Evolutionary conservation across 2,329 filamentous ascomycete genomes (phyloP).

Genomic region (Curvularia eragrostidis): DNA sequence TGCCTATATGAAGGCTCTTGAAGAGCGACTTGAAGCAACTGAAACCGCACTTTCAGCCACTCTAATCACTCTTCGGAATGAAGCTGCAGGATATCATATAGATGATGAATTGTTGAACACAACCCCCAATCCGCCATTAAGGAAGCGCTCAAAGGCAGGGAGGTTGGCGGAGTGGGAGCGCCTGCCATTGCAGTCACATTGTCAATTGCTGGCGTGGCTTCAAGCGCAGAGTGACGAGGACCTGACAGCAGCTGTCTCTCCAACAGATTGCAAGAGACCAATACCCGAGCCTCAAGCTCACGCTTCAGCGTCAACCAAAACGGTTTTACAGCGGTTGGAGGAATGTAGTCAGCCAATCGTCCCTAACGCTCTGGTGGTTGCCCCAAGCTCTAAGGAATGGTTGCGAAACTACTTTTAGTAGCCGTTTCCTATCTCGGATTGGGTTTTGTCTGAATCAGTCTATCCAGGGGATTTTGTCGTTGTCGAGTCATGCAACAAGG

Average conservation of each 20-base stretch:
- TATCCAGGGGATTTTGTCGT: background rate
- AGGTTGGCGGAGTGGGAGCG: conserved; percentile 35
- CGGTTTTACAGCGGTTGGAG: conserved; percentile 1
- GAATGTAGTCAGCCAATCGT: conserved; percentile 3
- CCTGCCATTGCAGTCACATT: conserved; percentile 26
- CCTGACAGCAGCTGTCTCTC: conserved; percentile 7
- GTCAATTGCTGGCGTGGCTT: conserved; percentile 34
- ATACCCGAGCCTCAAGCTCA: background rate
- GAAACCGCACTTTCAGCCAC: conserved; percentile 31
- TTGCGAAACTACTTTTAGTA: conserved; percentile 9
- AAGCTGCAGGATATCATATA: conserved; percentile 2
- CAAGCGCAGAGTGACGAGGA: conserved; percentile 19
- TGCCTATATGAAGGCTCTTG: conserved; percentile 35
- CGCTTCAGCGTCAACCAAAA: background rate
- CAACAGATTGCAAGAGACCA: background rate
- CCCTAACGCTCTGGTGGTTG: background rate
- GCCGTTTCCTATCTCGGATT: background rate
- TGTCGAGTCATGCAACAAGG: background rate
- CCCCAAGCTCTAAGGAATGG: background rate
- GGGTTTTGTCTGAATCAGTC: background rate
- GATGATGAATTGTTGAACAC: conserved; percentile 1
- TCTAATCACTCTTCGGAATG: conserved; percentile 20
- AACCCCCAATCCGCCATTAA: background rate
- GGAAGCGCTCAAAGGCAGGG: conserved; percentile 30
- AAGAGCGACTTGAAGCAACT: conserved; percentile 34